Percentiles rank a stretch among this genome's conserved stretches.
These are phyloP conservation scores for Picea glauca DNA, from an alignment of 75 land plant genomes.

Conservation along the genomic window DNA sequence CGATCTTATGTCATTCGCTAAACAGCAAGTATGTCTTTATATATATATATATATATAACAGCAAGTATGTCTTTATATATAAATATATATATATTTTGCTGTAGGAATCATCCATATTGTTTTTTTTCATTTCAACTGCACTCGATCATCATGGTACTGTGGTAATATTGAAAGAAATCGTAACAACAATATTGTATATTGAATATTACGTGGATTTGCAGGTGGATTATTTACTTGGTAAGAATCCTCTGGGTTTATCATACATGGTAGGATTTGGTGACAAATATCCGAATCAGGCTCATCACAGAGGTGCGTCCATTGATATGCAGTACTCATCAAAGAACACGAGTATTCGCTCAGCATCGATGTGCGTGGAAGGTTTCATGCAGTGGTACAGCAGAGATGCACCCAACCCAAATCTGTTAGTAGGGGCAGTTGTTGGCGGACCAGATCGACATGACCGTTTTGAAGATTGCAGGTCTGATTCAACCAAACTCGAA, in stretches of 20 bases:
- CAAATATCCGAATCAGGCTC: slow-evolving; percentile 61
- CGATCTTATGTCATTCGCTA: slow-evolving; percentile 40
- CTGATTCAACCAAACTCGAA: slow-evolving; percentile 45
- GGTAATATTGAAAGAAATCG: not conserved
- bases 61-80: slow-evolving; percentile 26
- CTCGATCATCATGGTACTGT: not conserved
- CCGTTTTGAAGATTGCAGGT: slow-evolving; percentile 53
- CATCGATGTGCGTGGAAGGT: slow-evolving; percentile 42
- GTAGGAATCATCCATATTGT: no score
- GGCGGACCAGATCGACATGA: slow-evolving; percentile 81
- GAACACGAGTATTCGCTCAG: not conserved
- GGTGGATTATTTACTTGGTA: slow-evolving; percentile 70
- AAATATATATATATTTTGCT: no score
- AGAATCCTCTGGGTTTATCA: slow-evolving; percentile 51
- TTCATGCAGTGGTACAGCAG: slow-evolving; percentile 53
- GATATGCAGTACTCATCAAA: slow-evolving; percentile 12
- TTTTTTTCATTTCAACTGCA: not conserved
- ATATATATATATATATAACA: no score
- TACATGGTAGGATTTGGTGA: slow-evolving; percentile 73
- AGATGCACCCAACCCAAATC: slow-evolving; percentile 51
- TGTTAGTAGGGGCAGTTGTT: slow-evolving; percentile 72
- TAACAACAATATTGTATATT: not conserved
- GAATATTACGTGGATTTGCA: slow-evolving; percentile 13
- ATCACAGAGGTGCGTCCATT: slow-evolving; percentile 80
- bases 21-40: slow-evolving; percentile 48